Percentiles rank a stretch among this genome's conserved stretches.
phyloP scores from a whole-genome alignment of 2,329 filamentous ascomycete species.

The Phialemoniopsis sp. region DNA sequence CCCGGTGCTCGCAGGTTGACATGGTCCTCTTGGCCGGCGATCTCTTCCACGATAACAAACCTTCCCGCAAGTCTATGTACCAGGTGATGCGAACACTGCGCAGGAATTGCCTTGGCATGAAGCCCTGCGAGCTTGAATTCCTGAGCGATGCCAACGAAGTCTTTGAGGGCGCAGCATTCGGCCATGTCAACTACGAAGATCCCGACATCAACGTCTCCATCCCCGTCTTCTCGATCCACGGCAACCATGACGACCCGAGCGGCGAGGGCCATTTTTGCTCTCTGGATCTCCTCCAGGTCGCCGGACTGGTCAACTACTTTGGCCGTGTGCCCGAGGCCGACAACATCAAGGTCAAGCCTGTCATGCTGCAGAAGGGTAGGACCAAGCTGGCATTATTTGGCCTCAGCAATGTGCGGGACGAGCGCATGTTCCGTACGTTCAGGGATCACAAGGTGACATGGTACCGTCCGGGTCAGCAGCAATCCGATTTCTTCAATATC shows the following conservation, averaged over 20 bases:
- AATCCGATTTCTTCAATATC: slow-evolving; percentile 91
- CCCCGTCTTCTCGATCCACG: slow-evolving; percentile 96
- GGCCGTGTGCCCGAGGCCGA: slow-evolving; percentile 88
- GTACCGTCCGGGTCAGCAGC: slow-evolving; percentile 76
- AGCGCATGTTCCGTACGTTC: slow-evolving; percentile 91
- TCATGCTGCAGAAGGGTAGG: slow-evolving; percentile 86
- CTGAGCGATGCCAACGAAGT: slow-evolving; percentile 89
- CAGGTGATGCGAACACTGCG: slow-evolving; percentile 94
- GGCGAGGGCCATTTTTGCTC: slow-evolving; percentile 91
- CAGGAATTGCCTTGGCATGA: slow-evolving; percentile 91
- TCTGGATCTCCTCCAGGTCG: slow-evolving; percentile 84
- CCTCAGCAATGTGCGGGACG: slow-evolving; percentile 92
- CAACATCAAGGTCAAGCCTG: slow-evolving; percentile 87
- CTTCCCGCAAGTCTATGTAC: slow-evolving; percentile 91
- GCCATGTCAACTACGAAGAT: slow-evolving; percentile 97
- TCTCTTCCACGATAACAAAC: slow-evolving; percentile 97
- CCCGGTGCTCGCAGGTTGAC: slow-evolving; percentile 56
- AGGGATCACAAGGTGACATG: slow-evolving; percentile 91
- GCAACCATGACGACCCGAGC: slow-evolving; percentile 97
- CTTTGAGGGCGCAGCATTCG: slow-evolving; percentile 81
- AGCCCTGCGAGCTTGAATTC: slow-evolving; percentile 92
- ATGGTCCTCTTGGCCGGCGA: slow-evolving; percentile 96
- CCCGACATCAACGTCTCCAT: slow-evolving; percentile 96
- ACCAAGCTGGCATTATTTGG: slow-evolving; percentile 94
- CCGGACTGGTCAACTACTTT: slow-evolving; percentile 93